A percentile compares a stretch with the other conserved stretches of the same genome.
phyloP scores from a whole-genome alignment of 192 early-diverging fungal species.

The Gonapodya sp. region DNA sequence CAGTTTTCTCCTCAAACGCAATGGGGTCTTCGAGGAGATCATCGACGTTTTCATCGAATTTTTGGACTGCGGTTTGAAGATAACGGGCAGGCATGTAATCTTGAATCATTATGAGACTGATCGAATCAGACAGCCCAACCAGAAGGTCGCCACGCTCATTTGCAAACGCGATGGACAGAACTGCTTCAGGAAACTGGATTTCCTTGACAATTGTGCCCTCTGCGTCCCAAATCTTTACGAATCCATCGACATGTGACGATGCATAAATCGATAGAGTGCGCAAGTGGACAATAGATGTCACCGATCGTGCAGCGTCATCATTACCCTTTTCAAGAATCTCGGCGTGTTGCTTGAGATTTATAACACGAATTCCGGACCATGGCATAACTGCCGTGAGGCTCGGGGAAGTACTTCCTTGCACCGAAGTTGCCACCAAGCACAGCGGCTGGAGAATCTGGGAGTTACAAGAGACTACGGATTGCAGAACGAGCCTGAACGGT shows the following conservation, averaged over 20 bases:
- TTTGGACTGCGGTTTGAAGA: neutral
- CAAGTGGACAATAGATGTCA: neutral
- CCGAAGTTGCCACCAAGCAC: neutral
- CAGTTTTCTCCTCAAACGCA: neutral
- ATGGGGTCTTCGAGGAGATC: neutral
- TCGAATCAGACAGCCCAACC: neutral
- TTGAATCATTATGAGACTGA: neutral
- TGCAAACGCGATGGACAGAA: neutral
- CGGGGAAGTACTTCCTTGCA: neutral
- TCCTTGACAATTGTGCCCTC: neutral
- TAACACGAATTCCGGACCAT: neutral
- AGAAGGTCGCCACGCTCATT: neutral
- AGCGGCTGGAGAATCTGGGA: neutral
- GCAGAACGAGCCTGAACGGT: too few species aligned
- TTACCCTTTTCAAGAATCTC: neutral
- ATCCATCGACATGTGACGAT: neutral
- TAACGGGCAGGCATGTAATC: neutral
- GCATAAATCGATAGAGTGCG: neutral
- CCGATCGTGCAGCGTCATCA: neutral
- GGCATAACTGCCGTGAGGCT: neutral
- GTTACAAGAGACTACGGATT: neutral
- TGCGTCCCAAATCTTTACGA: neutral
- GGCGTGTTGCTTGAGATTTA: neutral
- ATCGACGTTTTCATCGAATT: neutral
- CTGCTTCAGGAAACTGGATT: neutral